Evolutionary conservation across 2,329 filamentous ascomycete genomes (phyloP).

Genomic region (Exophiala spinifera): DNA sequence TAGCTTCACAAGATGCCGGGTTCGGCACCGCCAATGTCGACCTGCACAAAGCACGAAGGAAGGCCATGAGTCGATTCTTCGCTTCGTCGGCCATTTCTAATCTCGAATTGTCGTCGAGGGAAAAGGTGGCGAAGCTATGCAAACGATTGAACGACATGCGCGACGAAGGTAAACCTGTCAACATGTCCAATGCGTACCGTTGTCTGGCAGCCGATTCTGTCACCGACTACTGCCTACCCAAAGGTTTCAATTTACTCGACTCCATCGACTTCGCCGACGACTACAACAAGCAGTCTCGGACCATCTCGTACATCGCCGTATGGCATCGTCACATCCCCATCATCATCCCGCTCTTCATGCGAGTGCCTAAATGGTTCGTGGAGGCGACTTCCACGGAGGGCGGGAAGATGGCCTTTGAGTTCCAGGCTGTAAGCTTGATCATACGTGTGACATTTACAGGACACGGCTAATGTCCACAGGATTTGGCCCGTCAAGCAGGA

Average conservation of each 20-base stretch:
- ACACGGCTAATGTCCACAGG: constrained; percentile 9
- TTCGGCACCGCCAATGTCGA: constrained; percentile 34
- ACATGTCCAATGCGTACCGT: constrained; percentile 26
- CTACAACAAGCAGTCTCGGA: constrained; percentile 23
- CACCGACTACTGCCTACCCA: constrained; percentile 26
- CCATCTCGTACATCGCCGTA: constrained; percentile 22
- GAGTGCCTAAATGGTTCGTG: constrained; percentile 23
- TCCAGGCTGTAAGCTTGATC: constrained; percentile 20
- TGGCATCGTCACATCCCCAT: constrained; percentile 27
- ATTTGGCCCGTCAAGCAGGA: constrained; percentile 18
- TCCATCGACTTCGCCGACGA: constrained; percentile 27
- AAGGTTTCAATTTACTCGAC: constrained; percentile 24
- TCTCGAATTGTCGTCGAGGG: constrained; percentile 21
- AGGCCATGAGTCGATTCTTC: constrained; percentile 38
- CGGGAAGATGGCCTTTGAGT: constrained; percentile 22
- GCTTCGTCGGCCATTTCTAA: constrained; percentile 27
- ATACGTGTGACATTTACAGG: neutral
- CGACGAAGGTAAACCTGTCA: constrained; percentile 20
- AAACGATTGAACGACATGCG: constrained; percentile 21
- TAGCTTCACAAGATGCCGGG: constrained; percentile 31
- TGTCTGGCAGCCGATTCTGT: constrained; percentile 28
- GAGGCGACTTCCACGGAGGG: constrained; percentile 23
- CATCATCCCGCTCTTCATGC: constrained; percentile 26
- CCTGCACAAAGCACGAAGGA: constrained; percentile 34
- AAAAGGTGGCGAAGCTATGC: constrained; percentile 24